A percentile compares a stretch with the other conserved stretches of the same genome.
Evolutionary conservation across 805 yeast species (phyloP).

Genomic region (Cyberlindnera euphorbiae): DNA sequence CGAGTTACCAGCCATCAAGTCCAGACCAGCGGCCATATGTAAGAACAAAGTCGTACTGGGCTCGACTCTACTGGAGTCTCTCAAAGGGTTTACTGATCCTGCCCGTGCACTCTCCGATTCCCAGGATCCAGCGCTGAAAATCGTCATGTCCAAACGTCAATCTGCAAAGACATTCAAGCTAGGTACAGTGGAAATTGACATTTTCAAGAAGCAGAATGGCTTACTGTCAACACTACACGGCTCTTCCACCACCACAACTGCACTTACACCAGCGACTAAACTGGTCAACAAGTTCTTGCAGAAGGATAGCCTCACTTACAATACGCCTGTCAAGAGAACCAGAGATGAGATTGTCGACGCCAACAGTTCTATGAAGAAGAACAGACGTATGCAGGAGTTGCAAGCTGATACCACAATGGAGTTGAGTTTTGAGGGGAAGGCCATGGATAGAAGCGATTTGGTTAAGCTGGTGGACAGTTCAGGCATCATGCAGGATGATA

Average conservation of each 20-base stretch:
- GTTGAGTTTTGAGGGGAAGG: constrained; percentile 42
- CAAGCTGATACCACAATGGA: constrained; percentile 30
- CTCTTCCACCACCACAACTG: not conserved
- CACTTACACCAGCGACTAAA: not conserved
- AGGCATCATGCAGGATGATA: constrained; percentile 31
- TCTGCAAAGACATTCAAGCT: constrained; percentile 14
- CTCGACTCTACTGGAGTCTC: constrained; percentile 11
- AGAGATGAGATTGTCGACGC: constrained; percentile 25
- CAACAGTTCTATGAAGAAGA: constrained; percentile 23
- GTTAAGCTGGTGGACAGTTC: constrained; percentile 37
- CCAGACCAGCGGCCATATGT: constrained; percentile 15
- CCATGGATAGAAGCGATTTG: constrained; percentile 38
- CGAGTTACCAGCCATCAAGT: constrained; percentile 15
- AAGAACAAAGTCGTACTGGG: constrained; percentile 5
- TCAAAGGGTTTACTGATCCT: not conserved
- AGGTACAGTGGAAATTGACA: constrained; percentile 18
- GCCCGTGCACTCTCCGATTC: constrained; percentile 1
- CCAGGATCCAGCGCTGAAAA: constrained; percentile 13
- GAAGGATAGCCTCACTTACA: constrained; percentile 3
- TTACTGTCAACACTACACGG: too few species aligned
- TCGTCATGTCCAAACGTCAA: constrained; percentile 8
- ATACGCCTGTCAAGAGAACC: constrained; percentile 25
- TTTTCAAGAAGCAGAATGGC: constrained; percentile 3
- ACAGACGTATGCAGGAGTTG: constrained; percentile 18
- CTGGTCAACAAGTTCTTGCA: constrained; percentile 10